Evolutionary conservation across 345 rosid species (phyloP), one percentile per base, ranked within the genome.

Genomic region (Mangifera indica): DNA sequence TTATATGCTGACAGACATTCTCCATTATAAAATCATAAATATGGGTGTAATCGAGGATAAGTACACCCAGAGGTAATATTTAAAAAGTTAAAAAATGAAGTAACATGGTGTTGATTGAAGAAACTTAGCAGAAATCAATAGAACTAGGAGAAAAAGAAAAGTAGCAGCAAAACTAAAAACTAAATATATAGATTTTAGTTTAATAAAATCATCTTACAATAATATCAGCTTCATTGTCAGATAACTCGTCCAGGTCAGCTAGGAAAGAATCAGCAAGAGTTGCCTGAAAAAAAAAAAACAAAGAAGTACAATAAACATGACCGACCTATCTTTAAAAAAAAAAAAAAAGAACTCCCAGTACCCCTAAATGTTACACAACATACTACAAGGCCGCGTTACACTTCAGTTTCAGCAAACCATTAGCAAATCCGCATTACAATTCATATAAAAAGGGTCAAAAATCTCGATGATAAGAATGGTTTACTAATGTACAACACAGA

Each of bases 231-330:
- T 94, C 98, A 69, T 94, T 94, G 76, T 92, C 98, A 46, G 98
- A 94, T 81, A 94, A 76, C 73, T 94, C 97, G 17, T 90, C 97
- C 46, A 94, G 95, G 80, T 92, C 98, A 0, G 97, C 97, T 10
- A 94, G 91, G 77, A 94, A 92, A 40, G 97, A 90, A 84, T 92
- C 98, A 46, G 89, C 94, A 58, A 93, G 93, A 70, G 93, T 90
- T 22, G 97, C 96, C 97, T 93, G 82, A 20, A 78, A 79, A 46
- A 68, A 63, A 34, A 56, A 59, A 48, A 75, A 18, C 52, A 40
- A 70, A 48, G 61, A 3, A 29, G 32, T 29, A 8, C 52, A 22
- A 46, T 46, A 10, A 25, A 25, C n/a, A 21, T 46, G 4, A 7
- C 18, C 24, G 57, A 46, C 45, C 48, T n/a, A 6, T 10, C 51